These are phyloP conservation scores for Aureobasidium sp. DNA, from an alignment of 2,329 filamentous ascomycete species.

Conservation along the genomic window DNA sequence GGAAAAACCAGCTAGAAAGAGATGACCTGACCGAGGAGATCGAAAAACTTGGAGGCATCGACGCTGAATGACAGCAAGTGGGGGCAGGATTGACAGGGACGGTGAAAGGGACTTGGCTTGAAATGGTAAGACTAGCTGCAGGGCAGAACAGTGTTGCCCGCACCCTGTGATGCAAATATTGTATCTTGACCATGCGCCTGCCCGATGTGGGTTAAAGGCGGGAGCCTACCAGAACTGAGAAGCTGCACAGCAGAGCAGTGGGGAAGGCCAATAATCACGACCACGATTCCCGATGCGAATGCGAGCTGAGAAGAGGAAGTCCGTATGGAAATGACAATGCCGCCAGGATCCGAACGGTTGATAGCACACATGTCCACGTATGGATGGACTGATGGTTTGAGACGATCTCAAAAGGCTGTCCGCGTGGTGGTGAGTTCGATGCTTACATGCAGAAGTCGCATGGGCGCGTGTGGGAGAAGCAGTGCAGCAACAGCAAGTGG, in stretches of 20 bases:
- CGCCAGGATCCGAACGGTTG: not conserved
- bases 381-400: not conserved
- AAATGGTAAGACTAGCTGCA: not conserved
- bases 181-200: not conserved
- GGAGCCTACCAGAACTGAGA: not conserved
- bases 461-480: not conserved
- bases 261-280: not conserved
- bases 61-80: constrained; percentile 3
- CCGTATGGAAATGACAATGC: not conserved
- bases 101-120: not conserved
- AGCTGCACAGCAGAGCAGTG: not conserved
- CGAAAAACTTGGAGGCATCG: constrained; percentile 4
- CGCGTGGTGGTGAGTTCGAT: not conserved
- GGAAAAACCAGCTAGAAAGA: constrained; percentile 4
- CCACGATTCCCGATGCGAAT: not conserved
- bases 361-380: not conserved
- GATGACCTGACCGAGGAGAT: constrained; percentile 3
- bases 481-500: not conserved
- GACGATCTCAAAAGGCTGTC: not conserved
- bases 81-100: constrained; percentile 7
- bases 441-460: not conserved
- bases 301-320: not conserved
- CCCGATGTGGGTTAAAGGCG: not conserved
- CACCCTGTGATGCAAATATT: not conserved
- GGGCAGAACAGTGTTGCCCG: not conserved